phyloP scores from a whole-genome alignment of 331 rosid genomes.

The Quercus phellos region DNA sequence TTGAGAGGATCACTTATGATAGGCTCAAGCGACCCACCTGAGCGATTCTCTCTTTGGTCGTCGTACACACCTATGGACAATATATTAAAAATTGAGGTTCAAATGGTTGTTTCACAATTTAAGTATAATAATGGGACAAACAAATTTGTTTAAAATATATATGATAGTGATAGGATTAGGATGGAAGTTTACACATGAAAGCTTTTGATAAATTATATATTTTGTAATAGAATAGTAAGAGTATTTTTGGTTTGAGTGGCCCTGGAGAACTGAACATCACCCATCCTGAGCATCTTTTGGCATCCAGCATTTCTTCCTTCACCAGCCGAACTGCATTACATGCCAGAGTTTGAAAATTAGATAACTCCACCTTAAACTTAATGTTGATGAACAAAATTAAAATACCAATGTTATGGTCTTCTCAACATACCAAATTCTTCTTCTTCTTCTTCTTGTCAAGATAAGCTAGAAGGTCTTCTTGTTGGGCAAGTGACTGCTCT shows the following conservation, averaged over 20 bases:
- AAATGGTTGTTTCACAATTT: background rate
- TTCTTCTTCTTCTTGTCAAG: slow-evolving; percentile 57
- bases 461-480: slow-evolving; percentile 61
- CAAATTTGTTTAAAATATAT: background rate
- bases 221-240: slow-evolving; percentile 7
- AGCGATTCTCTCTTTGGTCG: background rate
- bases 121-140: background rate
- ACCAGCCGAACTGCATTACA: slow-evolving; percentile 64
- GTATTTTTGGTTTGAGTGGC: slow-evolving; percentile 21
- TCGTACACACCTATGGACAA: background rate
- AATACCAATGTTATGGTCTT: slow-evolving; percentile 3
- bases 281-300: slow-evolving; percentile 20
- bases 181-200: slow-evolving; percentile 21
- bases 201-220: slow-evolving; percentile 14
- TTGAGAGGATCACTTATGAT: background rate
- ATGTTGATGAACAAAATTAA: background rate
- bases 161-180: background rate
- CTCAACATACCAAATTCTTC: slow-evolving; percentile 34
- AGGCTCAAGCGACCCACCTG: background rate
- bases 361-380: background rate
- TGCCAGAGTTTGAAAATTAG: slow-evolving; percentile 5
- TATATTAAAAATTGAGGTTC: background rate
- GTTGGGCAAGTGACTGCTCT: slow-evolving; percentile 55
- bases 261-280: background rate
- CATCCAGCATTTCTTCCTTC: slow-evolving; percentile 18